Conservation (phyloP, 2,329 filamentous ascomycete genomes). For the Colletotrichum incanum region DNA sequence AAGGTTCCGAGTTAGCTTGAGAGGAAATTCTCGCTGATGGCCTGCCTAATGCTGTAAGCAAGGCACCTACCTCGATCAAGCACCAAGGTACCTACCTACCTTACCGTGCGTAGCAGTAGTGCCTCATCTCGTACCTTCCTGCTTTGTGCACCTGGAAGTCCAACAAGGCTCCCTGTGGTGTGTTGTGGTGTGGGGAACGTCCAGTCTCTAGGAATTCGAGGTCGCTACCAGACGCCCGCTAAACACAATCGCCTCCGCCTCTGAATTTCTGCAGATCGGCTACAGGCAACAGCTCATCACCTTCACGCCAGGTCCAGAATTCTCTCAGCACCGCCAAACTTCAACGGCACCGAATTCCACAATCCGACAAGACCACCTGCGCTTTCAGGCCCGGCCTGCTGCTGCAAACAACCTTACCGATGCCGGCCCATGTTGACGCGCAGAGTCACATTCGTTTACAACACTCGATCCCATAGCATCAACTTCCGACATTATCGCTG, state of each 20-base stretch:
- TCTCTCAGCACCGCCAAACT: slow-evolving; percentile 27
- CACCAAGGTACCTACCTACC: not conserved
- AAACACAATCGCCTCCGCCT: slow-evolving; percentile 22
- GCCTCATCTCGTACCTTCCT: not conserved
- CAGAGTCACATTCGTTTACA: slow-evolving; percentile 54
- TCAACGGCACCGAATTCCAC: slow-evolving; percentile 6
- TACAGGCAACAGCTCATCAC: slow-evolving; percentile 30
- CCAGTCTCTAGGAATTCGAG: slow-evolving; percentile 1
- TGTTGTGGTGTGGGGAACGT: slow-evolving; percentile 4
- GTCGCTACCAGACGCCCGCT: slow-evolving; percentile 18
- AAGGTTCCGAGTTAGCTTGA: not conserved
- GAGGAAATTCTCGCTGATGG: not conserved
- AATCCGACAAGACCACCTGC: slow-evolving; percentile 12
- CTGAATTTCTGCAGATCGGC: slow-evolving; percentile 27
- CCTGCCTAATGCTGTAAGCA: not conserved
- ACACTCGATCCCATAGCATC: slow-evolving; percentile 61
- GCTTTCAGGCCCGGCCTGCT: slow-evolving; percentile 32
- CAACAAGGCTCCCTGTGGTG: slow-evolving; percentile 13
- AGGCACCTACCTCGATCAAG: not conserved
- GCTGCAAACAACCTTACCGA: slow-evolving; percentile 50
- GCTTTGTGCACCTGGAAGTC: not conserved
- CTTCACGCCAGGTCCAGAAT: slow-evolving; percentile 21
- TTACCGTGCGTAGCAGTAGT: not conserved
- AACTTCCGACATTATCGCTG: slow-evolving; percentile 47
- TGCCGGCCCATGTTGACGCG: slow-evolving; percentile 57